Evolutionary conservation across 2,329 filamentous ascomycete genomes (phyloP), one percentile per base, ranked within the genome.

Genomic region (Trichothecium sympodiale): DNA sequence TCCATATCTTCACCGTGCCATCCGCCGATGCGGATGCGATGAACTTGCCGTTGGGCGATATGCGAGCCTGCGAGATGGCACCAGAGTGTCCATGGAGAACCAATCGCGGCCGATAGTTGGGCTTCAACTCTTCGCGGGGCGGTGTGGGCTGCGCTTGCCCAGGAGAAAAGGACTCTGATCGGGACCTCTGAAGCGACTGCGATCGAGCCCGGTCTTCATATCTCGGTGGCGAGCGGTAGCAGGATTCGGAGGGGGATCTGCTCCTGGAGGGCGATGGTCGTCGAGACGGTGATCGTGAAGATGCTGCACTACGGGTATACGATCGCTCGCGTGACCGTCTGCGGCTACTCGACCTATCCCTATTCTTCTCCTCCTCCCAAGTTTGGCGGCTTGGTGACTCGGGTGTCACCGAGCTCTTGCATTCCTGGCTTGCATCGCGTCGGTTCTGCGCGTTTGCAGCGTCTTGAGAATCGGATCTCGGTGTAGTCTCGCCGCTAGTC

Each of bases 11-110:
- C 52, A 94, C 74, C 7, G 86, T 91, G 37, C 77, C 82, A 60
- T 98, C 91, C 15, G 89, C 86, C 25, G 86, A 94, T 35, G 81
- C 83, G 43, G 83, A 91, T 15, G 91, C 91, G 45, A 98, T 84
- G 77, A 83, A 91, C 23, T 74, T 73, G 5, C 87, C 86, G 59
- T 95, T 81, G 1, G 89, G 91, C 2, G 88, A 95, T 59, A 95
- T 93, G 48, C 83, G 83, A 33, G 94, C 85, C 36, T 85, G 79
- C 3, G 88, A 83, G 2, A 96, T 76, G 16, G 84, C 79, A 41
- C 80, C 77, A 34, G 74, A 69, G 61, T 96, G 89, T 3, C 87
- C 88, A 41, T 69, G 73, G 15, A 95, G 69, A 15, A 81, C 71
- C 43, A 88, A 72, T 36, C 77, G 74, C 25, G 77, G 71, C 29